Conservation (phyloP, 192 early-diverging fungal genomes). For the Coemansia brasiliensis region DNA sequence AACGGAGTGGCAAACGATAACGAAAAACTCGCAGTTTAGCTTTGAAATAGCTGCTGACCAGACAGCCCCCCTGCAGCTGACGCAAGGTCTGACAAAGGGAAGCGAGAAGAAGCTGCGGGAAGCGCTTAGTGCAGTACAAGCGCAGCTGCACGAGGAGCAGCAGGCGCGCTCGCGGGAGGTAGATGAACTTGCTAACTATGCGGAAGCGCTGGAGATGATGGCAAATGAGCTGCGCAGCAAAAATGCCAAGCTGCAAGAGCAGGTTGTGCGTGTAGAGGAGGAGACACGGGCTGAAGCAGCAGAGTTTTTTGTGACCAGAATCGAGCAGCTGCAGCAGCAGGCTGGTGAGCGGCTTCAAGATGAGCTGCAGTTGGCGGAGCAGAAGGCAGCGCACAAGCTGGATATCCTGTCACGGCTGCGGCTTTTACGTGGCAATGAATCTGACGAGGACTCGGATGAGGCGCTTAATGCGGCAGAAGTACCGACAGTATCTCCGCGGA, state of each 20-base stretch:
- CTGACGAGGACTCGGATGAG: slow-evolving; percentile 15
- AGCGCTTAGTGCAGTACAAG: slow-evolving; percentile 32
- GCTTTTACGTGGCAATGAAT: neutral
- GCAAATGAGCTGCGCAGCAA: slow-evolving; percentile 23
- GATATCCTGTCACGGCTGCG: slow-evolving; percentile 52
- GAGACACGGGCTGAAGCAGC: slow-evolving; percentile 59
- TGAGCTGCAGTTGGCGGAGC: slow-evolving; percentile 35
- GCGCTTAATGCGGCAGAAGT: slow-evolving; percentile 30
- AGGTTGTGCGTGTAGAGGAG: slow-evolving; percentile 56
- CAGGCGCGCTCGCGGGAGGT: slow-evolving; percentile 18
- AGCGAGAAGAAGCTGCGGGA: slow-evolving; percentile 36
- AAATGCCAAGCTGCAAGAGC: slow-evolving; percentile 56
- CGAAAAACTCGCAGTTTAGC: slow-evolving; percentile 22
- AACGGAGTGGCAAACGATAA: slow-evolving; percentile 12
- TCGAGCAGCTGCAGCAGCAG: slow-evolving; percentile 51
- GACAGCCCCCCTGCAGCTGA: slow-evolving; percentile 20
- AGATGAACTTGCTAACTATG: slow-evolving; percentile 44
- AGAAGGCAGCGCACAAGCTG: slow-evolving; percentile 46
- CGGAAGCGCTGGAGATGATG: slow-evolving; percentile 22
- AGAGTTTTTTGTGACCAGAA: slow-evolving; percentile 42
- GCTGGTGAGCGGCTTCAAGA: slow-evolving; percentile 45
- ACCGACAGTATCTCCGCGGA: slow-evolving; percentile 46
- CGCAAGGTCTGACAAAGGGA: slow-evolving; percentile 12
- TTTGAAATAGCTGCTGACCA: slow-evolving; percentile 23
- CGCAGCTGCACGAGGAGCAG: slow-evolving; percentile 5